Conservation (phyloP, 306 rosid species). For the Mucuna pruriens region DNA sequence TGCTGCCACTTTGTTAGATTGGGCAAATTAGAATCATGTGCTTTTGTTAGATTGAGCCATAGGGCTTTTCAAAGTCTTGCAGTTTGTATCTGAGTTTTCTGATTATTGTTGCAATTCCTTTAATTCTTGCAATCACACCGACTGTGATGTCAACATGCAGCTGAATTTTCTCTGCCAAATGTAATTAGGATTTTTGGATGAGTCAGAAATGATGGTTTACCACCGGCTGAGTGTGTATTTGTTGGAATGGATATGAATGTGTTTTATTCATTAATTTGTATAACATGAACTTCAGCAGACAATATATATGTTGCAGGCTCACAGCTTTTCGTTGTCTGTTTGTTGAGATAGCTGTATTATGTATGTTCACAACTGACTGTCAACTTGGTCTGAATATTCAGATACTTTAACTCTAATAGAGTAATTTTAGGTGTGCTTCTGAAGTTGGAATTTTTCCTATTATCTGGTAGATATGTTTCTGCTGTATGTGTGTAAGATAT, state of each 20-base stretch:
- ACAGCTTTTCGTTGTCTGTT: slow-evolving; percentile 13
- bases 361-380: slow-evolving; percentile 4
- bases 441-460: slow-evolving; percentile 11
- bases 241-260: slow-evolving; percentile 1
- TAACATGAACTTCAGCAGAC: not conserved
- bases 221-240: not conserved
- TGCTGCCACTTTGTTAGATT: not conserved
- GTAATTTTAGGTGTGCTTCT: not conserved
- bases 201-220: slow-evolving; percentile 19
- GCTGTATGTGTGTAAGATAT: not conserved
- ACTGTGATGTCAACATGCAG: not conserved
- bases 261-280: not conserved
- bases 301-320: not conserved
- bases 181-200: not conserved
- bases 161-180: slow-evolving; percentile 14
- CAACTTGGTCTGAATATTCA: not conserved
- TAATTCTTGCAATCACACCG: not conserved
- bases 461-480: not conserved
- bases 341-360: not conserved
- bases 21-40: slow-evolving; percentile 5
- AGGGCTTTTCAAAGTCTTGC: not conserved
- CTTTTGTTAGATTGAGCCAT: slow-evolving; percentile 12
- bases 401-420: slow-evolving; percentile 16
- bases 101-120: not conserved
- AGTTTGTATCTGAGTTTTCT: slow-evolving; percentile 21